These are phyloP conservation scores for Tulasnella sp. DNA, from an alignment of 768 basidiomycete species.

Conservation along the genomic window DNA sequence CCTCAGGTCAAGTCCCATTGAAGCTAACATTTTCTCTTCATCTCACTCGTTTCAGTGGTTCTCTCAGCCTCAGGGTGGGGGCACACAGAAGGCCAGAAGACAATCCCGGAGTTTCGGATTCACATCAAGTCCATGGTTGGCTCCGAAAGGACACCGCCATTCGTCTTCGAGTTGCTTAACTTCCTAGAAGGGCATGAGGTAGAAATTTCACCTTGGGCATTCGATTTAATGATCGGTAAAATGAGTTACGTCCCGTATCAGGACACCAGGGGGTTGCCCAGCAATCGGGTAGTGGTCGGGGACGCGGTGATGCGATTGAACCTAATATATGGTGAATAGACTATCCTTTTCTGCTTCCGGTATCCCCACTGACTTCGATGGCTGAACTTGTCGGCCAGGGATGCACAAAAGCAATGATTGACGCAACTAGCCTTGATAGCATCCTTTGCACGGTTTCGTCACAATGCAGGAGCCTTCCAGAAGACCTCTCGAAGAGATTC, in stretches of 20 bases:
- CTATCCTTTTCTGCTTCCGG: too few species aligned
- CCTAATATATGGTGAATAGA: constrained; percentile 2
- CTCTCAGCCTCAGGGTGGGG: not conserved
- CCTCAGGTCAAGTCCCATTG: not conserved
- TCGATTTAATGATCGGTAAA: not conserved
- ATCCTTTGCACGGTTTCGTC: not conserved
- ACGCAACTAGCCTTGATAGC: not conserved
- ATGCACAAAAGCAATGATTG: not conserved
- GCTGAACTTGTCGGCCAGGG: not conserved
- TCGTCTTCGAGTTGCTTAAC: not conserved
- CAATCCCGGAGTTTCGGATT: not conserved
- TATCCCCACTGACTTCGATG: too few species aligned
- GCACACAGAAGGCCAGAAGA: not conserved
- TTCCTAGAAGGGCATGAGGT: constrained; percentile 8
- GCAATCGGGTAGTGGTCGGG: constrained; percentile 2
- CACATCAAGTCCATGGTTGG: not conserved
- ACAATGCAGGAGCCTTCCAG: not conserved
- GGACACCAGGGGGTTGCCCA: not conserved
- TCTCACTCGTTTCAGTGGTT: not conserved
- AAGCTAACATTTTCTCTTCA: too few species aligned
- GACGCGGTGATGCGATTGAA: constrained; percentile 11
- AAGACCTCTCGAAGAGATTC: not conserved
- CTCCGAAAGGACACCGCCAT: not conserved
- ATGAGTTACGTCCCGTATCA: constrained; percentile 8
- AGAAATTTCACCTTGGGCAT: not conserved